Evolutionary conservation across 441 rosid genomes (phyloP).

Genomic region (Adansonia madagascariensis): DNA sequence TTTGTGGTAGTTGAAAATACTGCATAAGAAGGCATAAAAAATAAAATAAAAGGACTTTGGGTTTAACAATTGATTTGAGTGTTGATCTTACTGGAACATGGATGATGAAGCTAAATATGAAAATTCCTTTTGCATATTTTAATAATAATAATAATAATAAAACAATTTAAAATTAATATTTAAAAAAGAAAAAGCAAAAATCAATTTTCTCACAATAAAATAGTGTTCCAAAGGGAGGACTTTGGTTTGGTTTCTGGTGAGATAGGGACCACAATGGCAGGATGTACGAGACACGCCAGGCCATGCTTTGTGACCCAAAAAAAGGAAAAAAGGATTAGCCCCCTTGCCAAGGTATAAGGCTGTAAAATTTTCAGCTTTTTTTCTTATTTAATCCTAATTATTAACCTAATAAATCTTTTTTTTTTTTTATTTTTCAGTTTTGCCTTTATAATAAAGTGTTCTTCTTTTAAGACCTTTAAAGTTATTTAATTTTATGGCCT

Average conservation of each 20-base stretch:
- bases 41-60: background rate
- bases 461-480: background rate
- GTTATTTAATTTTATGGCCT: background rate
- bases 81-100: background rate
- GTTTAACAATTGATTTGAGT: background rate
- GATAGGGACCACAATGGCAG: constrained; percentile 19
- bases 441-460: background rate
- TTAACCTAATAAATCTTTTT: background rate
- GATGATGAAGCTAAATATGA: background rate
- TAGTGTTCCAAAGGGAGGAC: background rate
- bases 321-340: too few relatives aligned
- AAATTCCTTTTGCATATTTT: too few relatives aligned
- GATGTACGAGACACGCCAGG: constrained; percentile 27
- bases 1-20: too few relatives aligned
- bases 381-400: background rate
- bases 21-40: too few relatives aligned
- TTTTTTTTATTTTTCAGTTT: too few relatives aligned
- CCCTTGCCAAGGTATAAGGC: background rate
- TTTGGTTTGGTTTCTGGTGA: constrained; percentile 4
- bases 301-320: constrained; percentile 34
- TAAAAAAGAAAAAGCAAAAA: too few relatives aligned
- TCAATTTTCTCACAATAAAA: background rate
- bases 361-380: background rate
- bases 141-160: too few relatives aligned
- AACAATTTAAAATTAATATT: too few relatives aligned